A percentile compares a stretch with the other conserved stretches of the same genome.
Conservation (phyloP, 2,329 filamentous ascomycete genomes). For the Cercospora brassicicola region DNA sequence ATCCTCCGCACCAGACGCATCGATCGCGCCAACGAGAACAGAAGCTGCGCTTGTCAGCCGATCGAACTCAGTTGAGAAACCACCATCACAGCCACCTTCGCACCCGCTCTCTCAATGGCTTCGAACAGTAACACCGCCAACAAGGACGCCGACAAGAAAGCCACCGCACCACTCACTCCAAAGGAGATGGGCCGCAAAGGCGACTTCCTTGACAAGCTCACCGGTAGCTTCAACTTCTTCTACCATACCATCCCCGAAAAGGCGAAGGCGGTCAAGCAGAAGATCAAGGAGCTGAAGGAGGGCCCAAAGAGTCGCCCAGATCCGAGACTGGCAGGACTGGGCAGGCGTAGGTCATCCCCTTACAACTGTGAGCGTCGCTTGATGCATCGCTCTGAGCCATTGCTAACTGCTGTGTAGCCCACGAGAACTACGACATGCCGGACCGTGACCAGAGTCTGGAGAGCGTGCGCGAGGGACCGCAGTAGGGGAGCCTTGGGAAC, state of each 20-base stretch:
- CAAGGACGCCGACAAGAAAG: neutral
- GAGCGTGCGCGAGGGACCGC: neutral
- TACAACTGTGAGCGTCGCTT: neutral
- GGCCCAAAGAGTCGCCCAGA: conserved; percentile 1
- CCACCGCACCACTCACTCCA: neutral
- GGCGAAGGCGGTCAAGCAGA: neutral
- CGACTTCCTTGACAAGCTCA: neutral
- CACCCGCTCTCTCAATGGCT: neutral
- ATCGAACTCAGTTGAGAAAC: neutral
- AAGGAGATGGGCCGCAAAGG: neutral
- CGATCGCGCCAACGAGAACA: neutral
- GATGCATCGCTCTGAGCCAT: neutral
- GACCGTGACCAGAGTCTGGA: neutral
- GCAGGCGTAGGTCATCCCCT: neutral
- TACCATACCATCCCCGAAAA: neutral
- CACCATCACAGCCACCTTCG: neutral
- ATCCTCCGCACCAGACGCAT: neutral
- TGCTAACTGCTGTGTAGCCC: neutral
- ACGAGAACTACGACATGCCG: conserved; percentile 1
- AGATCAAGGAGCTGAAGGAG: neutral
- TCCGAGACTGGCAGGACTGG: neutral
- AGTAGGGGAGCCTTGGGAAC: neutral
- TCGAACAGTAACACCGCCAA: neutral
- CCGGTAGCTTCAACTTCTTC: neutral
- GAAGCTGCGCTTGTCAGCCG: neutral